These are phyloP conservation scores for Cryptococcus sp. DNA, from an alignment of 1,284 basidiomycete species.

Conservation along the genomic window DNA sequence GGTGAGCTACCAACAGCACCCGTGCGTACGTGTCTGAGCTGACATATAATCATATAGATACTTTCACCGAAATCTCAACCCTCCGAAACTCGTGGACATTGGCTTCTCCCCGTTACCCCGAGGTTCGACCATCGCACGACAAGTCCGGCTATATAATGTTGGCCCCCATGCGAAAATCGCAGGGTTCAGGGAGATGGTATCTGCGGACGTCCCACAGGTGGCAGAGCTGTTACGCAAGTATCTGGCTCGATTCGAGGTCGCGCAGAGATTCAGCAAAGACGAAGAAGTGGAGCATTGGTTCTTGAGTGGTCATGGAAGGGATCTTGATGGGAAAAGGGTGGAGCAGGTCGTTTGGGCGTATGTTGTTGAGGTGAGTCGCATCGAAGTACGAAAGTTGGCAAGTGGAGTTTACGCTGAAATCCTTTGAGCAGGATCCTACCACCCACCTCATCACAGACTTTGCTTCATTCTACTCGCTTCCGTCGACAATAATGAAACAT, in stretches of 20 bases:
- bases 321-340: slow-evolving; percentile 60
- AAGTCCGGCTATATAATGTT: slow-evolving; percentile 73
- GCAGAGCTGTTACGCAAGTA: slow-evolving; percentile 74
- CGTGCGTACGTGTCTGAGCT: background rate
- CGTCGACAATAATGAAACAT: slow-evolving; percentile 63
- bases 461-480: slow-evolving; percentile 95
- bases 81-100: slow-evolving; percentile 87
- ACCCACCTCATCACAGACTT: slow-evolving; percentile 89
- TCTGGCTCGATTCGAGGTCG: slow-evolving; percentile 83
- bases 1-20: slow-evolving; percentile 55
- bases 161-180: slow-evolving; percentile 57
- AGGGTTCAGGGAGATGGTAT: slow-evolving; percentile 86
- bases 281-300: slow-evolving; percentile 88
- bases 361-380: slow-evolving; percentile 76
- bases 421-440: slow-evolving; percentile 66
- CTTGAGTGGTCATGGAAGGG: slow-evolving; percentile 76
- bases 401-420: background rate
- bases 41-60: slow-evolving; percentile 60
- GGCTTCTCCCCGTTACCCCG: slow-evolving; percentile 86
- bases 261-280: slow-evolving; percentile 67
- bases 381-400: background rate
- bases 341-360: slow-evolving; percentile 95
- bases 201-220: slow-evolving; percentile 73
- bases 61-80: slow-evolving; percentile 89
- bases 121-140: slow-evolving; percentile 79